Evolutionary conservation across 2,329 filamentous ascomycete species (phyloP).

Genomic region (Fusarium dlaminii): DNA sequence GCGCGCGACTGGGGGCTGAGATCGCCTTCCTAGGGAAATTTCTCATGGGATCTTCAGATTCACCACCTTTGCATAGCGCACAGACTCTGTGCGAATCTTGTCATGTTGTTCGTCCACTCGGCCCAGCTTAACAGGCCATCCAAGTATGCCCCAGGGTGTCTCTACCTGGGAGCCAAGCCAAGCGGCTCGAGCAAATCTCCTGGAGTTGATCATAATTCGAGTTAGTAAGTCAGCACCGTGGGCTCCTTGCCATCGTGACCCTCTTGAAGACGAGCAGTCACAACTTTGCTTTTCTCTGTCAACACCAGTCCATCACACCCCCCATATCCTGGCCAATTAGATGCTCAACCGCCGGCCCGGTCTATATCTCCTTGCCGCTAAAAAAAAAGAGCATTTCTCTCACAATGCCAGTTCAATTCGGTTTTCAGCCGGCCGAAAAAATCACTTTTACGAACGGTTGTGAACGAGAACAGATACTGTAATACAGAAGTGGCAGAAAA

Average conservation of each 20-base stretch:
- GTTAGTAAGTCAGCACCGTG: constrained; percentile 15
- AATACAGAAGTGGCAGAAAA: background rate
- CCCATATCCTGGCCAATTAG: constrained; percentile 10
- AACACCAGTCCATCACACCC: constrained; percentile 15
- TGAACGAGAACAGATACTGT: background rate
- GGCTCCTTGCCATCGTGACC: constrained; percentile 27
- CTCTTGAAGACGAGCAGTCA: constrained; percentile 33
- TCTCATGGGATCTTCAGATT: constrained; percentile 36
- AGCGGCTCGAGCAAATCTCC: constrained; percentile 12
- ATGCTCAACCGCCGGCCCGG: constrained; percentile 16
- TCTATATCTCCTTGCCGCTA: constrained; percentile 21
- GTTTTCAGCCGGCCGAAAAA: constrained; percentile 4
- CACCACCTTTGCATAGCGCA: constrained; percentile 14
- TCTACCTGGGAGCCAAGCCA: constrained; percentile 12
- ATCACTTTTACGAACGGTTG: background rate
- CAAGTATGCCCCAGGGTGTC: background rate
- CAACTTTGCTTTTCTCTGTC: constrained; percentile 38
- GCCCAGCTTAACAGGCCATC: background rate
- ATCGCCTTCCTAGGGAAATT: constrained; percentile 33
- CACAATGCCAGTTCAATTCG: constrained; percentile 8
- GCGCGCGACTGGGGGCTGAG: constrained; percentile 21
- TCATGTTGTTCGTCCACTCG: background rate
- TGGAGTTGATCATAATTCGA: constrained; percentile 17
- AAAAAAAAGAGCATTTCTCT: constrained; percentile 7
- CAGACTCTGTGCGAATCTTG: constrained; percentile 19